Evolutionary conservation across 805 yeast species (phyloP).

Genomic region (Metschnikowia henanensis): DNA sequence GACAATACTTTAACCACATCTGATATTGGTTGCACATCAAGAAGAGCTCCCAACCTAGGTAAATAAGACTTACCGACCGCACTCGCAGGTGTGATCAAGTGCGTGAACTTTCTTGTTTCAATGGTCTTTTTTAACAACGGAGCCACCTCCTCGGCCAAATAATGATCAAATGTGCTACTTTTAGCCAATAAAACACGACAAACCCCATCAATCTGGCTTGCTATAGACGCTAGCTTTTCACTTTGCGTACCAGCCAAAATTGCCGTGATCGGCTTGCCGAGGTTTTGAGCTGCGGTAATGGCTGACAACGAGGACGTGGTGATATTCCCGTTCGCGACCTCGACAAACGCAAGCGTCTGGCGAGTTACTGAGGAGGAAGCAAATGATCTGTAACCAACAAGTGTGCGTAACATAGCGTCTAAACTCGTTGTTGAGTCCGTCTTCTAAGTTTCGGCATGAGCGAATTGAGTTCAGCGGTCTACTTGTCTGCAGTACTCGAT

Average conservation of each 20-base stretch:
- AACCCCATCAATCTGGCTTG: slow-evolving; percentile 54
- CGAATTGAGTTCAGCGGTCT: too few relatives aligned
- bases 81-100: slow-evolving; percentile 80
- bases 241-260: slow-evolving; percentile 66
- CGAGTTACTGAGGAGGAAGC: slow-evolving; percentile 16
- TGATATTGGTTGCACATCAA: slow-evolving; percentile 85
- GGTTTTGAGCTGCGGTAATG: slow-evolving; percentile 71
- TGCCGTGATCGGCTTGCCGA: slow-evolving; percentile 82
- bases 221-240: slow-evolving; percentile 45
- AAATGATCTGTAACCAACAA: slow-evolving; percentile 12
- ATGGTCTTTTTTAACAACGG: slow-evolving; percentile 59
- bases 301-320: slow-evolving; percentile 72
- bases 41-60: slow-evolving; percentile 82
- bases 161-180: slow-evolving; percentile 60
- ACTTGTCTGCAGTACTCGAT: not conserved
- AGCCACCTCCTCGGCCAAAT: slow-evolving; percentile 77
- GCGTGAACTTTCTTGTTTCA: slow-evolving; percentile 51
- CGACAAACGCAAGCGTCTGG: slow-evolving; percentile 73
- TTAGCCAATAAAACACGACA: slow-evolving; percentile 57
- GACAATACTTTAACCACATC: slow-evolving; percentile 72
- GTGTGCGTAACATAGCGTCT: slow-evolving; percentile 18
- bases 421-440: too few relatives aligned
- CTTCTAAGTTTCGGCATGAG: too few relatives aligned
- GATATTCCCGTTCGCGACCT: slow-evolving; percentile 53
- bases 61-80: slow-evolving; percentile 83